Evolutionary conservation across 2,329 filamentous ascomycete genomes (phyloP).

Genomic region (Thermoascus crustaceus): DNA sequence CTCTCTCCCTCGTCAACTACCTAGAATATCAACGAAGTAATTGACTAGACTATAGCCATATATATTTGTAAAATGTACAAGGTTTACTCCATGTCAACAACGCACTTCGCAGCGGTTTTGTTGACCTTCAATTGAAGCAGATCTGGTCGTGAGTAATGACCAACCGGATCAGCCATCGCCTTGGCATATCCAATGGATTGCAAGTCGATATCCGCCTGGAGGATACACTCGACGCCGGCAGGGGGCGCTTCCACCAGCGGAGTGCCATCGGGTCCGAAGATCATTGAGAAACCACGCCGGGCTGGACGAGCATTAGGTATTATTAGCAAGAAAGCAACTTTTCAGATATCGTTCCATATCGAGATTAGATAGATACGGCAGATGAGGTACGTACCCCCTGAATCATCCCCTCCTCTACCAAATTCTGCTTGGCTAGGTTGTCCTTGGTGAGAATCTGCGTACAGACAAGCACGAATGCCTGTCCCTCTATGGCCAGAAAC

Average conservation of each 20-base stretch:
- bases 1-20: no score
- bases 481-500: conserved; percentile 39
- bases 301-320: no score
- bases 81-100: no score
- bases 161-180: conserved; percentile 12
- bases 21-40: no score
- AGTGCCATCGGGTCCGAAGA: conserved; percentile 47
- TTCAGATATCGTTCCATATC: no score
- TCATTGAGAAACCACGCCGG: conserved; percentile 41
- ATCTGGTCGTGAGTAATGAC: conserved; percentile 17
- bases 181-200: conserved; percentile 14
- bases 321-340: no score
- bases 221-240: conserved; percentile 39
- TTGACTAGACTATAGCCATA: no score
- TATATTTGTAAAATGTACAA: no score
- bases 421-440: conserved; percentile 33
- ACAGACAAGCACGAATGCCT: conserved; percentile 35
- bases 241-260: conserved; percentile 38
- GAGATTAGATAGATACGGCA: no score
- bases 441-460: conserved; percentile 36
- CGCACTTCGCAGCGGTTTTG: no score
- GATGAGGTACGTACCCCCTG: no score
- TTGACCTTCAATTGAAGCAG: conserved; percentile 13
- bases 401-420: no score
- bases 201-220: conserved; percentile 47